Evolutionary conservation across 805 yeast genomes (phyloP).

Genomic region (Tetrapisispora iriomotensis): DNA sequence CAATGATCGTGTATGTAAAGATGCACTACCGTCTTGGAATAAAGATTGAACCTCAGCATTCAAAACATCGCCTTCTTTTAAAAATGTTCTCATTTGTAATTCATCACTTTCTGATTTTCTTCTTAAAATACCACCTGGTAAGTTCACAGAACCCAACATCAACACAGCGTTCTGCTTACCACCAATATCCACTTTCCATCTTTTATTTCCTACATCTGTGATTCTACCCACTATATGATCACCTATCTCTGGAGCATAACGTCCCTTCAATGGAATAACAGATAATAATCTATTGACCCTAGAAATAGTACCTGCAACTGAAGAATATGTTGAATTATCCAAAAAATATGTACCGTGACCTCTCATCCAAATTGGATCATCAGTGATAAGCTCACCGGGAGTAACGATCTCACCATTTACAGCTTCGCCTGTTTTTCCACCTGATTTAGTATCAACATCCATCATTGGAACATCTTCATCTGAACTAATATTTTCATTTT

Average conservation of each 20-base stretch:
- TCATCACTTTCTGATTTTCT: conserved; percentile 94
- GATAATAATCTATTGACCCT: conserved; percentile 79
- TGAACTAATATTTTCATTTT: conserved; percentile 35
- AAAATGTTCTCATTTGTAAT: conserved; percentile 84
- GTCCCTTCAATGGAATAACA: conserved; percentile 76
- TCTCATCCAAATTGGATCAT: conserved; percentile 95
- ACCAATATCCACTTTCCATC: conserved; percentile 97
- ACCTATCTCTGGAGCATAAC: conserved; percentile 91
- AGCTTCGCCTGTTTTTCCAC: conserved; percentile 13
- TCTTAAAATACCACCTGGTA: conserved; percentile 94
- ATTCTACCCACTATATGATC: conserved; percentile 92
- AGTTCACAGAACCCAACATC: conserved; percentile 88
- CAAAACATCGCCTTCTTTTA: conserved; percentile 91
- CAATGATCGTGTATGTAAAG: conserved; percentile 88
- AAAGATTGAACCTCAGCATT: conserved; percentile 94
- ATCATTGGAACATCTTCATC: conserved; percentile 24
- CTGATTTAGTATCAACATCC: neutral
- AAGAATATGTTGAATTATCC: conserved; percentile 67
- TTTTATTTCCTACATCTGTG: conserved; percentile 82
- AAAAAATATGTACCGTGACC: conserved; percentile 93
- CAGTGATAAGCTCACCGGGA: conserved; percentile 94
- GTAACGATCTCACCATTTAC: conserved; percentile 49
- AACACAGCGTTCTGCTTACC: conserved; percentile 87
- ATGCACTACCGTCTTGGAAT: conserved; percentile 83
- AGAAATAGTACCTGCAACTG: conserved; percentile 85